Evolutionary conservation across 805 yeast species (phyloP), one percentile per base, ranked within the genome.

Genomic region (Candida ortonii): DNA sequence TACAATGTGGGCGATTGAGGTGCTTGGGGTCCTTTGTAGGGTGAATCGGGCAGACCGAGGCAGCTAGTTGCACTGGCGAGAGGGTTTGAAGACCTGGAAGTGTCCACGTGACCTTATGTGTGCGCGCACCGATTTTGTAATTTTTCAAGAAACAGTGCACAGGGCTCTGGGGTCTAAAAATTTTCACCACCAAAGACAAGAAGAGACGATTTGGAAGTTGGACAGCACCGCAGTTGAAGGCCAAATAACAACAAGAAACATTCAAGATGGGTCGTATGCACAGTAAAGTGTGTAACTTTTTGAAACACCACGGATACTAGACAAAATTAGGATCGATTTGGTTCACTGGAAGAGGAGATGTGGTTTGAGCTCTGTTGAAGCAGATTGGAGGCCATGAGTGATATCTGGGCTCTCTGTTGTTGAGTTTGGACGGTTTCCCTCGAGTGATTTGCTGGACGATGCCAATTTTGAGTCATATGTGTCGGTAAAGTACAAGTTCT

Each of bases 251-350:
- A 31, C 16, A 65, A 68, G 30, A 38, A 23, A 30, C 16, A 35
- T 36, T 72, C 80, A 84, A 77, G 70, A 90, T 90, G 98, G 98
- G 95, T 89, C 96, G 98, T 78, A 81, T 90, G 89, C 97, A 90
- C 87, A 84, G 96, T 76, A 75, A 84, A 71, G 94, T 84, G 84
- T 78, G 94, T 84, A 70, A 38, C 39, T 24, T 42, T 40, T 44
- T 22, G 34, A 25, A 9, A 41, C 45, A 31, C 36, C 25, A 43
- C 47, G 43, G 33, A 44, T 46, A 47, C 47, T 43, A 40, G 44
- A 36, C 57, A 48, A 49, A 50, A 50, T 50, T 57, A 50, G 65
- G 64, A 34, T 56, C 50, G 54, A 44, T 25, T 44, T 46, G 39
- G 64, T 63, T 59, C 43, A 53, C 37, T 40, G 39, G 27, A 16